A percentile compares a stretch with the other conserved stretches of the same genome.
phyloP scores from a whole-genome alignment of 768 basidiomycete species.

The Gautieria morchelliformis region DNA sequence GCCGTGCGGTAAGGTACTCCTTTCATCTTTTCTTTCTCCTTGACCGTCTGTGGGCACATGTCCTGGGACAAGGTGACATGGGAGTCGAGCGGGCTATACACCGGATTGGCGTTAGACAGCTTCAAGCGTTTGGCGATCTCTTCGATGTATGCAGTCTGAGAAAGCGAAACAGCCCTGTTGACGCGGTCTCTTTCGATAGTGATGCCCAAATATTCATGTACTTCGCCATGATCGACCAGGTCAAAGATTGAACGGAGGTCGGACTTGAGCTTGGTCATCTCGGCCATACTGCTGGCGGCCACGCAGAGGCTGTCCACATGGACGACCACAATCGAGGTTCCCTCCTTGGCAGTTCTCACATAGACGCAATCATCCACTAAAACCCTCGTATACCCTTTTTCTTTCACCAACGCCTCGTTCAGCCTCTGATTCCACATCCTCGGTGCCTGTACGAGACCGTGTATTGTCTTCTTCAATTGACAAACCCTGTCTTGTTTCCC shows the following conservation, averaged over 20 bases:
- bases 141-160: constrained; percentile 23
- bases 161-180: constrained; percentile 11
- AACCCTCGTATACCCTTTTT: no score
- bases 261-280: no score
- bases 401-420: no score
- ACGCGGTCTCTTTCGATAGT: constrained; percentile 16
- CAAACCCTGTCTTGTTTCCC: no score
- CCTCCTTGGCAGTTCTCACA: no score
- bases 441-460: no score
- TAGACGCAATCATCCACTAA: no score
- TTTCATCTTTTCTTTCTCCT: background rate
- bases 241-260: background rate
- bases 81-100: constrained; percentile 24
- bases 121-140: constrained; percentile 19
- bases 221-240: constrained; percentile 11
- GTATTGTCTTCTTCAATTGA: no score
- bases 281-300: no score
- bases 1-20: constrained; percentile 10
- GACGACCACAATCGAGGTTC: no score
- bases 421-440: no score
- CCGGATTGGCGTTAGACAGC: constrained; percentile 16
- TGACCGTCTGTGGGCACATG: background rate
- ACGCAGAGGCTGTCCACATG: no score
- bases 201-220: constrained; percentile 20
- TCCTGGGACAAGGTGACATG: background rate